These are phyloP conservation scores for Sedum album DNA, from an alignment of 164 flowering plant genomes.

Conservation along the genomic window DNA sequence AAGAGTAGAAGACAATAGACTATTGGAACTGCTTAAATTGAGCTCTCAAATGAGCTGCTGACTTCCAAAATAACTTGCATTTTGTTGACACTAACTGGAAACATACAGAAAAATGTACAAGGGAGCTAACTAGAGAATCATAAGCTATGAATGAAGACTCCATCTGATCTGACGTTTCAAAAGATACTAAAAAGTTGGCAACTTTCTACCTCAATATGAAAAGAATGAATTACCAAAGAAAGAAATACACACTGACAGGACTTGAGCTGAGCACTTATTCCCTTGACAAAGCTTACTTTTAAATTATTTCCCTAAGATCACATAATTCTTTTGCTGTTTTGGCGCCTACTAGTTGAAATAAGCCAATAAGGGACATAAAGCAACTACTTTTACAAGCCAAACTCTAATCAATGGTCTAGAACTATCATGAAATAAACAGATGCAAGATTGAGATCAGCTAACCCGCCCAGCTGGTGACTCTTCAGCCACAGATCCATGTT, in stretches of 20 bases:
- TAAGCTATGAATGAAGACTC: too few relatives aligned
- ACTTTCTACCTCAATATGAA: too few relatives aligned
- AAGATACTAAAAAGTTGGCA: too few relatives aligned
- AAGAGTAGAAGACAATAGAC: background rate
- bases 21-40: background rate
- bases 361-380: too few relatives aligned
- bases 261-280: too few relatives aligned
- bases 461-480: background rate
- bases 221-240: background rate
- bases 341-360: too few relatives aligned
- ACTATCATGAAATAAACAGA: background rate
- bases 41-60: background rate
- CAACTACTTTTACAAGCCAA: background rate
- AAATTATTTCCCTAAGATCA: background rate
- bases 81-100: too few relatives aligned
- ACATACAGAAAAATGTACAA: too few relatives aligned
- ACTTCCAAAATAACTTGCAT: too few relatives aligned
- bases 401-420: background rate
- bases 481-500: constrained; percentile 12
- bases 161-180: too few relatives aligned
- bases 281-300: background rate
- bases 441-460: background rate
- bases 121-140: too few relatives aligned
- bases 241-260: background rate
- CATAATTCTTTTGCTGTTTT: background rate